Base-by-base conservation (phyloP, 176 grass and related monocot genomes). In the Microstegium vimineum region DNA sequence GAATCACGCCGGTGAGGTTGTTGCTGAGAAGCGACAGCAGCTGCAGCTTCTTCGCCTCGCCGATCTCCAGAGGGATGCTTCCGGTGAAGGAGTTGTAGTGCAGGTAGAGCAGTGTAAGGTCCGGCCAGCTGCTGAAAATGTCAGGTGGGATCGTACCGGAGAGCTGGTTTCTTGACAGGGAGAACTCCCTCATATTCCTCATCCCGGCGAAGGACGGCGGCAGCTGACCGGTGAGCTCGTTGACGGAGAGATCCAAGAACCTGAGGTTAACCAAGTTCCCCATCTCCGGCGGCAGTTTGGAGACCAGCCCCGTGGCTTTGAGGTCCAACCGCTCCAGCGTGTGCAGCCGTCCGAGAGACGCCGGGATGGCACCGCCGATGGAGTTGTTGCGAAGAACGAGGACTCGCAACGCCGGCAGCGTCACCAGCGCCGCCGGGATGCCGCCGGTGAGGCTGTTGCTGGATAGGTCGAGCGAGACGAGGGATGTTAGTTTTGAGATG, bases 11-110 rank as follows among this genome's bases (percentile, higher is more conserved):
- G 12, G 84, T 74, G 12, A 80, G 76, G 31, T 86, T 86, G 76
- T 86, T 86, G 59, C 57, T 32, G 12, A 18, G 10, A 54, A 86
- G 76, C 2, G 84, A 31, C 18, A 86, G 47, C 41, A 15, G 20
- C 59, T 8, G 76, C 33, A 86, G 59, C 76, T 51, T 73, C 76
- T 28, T 65, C 1, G 76, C 76, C 28, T 56, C 34, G 25, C 59
- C 57, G 2, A 86, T 73, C 42, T 66, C 76, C 25, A 1, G 33
- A 2, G 84, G 84, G 14, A 86, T 80, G 32, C 38, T 73, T 54
- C 76, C 84, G 23, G 76, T 73, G 84, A 86, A 80, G 0, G 76
- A 80, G 34, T 86, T 86, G 26, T 73, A 80, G 76, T 86, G 84
- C 20, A 80, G 23, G 68, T 38, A 73, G 43, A 80, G 37, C 59